These are phyloP conservation scores for Suillus tomentosus DNA, from an alignment of 768 basidiomycete genomes.

Conservation along the genomic window DNA sequence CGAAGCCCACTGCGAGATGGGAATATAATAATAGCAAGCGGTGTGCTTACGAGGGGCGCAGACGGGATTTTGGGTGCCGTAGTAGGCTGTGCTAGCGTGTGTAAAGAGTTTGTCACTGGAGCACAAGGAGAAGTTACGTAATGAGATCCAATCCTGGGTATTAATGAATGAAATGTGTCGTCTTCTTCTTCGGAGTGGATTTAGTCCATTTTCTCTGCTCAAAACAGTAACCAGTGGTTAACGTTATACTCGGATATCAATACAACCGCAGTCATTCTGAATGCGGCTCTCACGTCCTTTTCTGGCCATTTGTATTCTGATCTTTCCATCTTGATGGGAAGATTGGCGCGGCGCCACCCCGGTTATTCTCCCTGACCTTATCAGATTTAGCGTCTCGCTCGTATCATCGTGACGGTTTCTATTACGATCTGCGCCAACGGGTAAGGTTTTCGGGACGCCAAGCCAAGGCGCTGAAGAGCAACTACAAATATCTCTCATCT, in stretches of 20 bases:
- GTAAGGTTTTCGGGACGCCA: slow-evolving; percentile 22
- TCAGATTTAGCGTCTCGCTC: slow-evolving; percentile 18
- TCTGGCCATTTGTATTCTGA: slow-evolving; percentile 18
- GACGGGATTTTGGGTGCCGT: not conserved
- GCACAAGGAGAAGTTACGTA: too few relatives aligned
- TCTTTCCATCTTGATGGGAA: slow-evolving; percentile 24
- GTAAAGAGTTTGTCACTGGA: not conserved
- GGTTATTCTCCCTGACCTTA: slow-evolving; percentile 18
- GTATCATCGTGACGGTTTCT: slow-evolving; percentile 14
- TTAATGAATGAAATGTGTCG: too few relatives aligned
- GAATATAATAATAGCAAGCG: too few relatives aligned
- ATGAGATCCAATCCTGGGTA: too few relatives aligned
- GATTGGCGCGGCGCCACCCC: slow-evolving; percentile 15
- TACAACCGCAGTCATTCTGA: slow-evolving; percentile 7
- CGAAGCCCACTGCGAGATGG: too few relatives aligned
- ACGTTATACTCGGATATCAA: slow-evolving; percentile 1
- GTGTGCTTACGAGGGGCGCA: too few relatives aligned
- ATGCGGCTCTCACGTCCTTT: slow-evolving; percentile 26
- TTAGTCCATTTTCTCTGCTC: slow-evolving; percentile 5
- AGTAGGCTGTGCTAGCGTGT: not conserved
- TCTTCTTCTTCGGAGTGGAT: slow-evolving; percentile 1
- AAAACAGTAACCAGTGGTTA: slow-evolving; percentile 11
- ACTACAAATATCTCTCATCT: slow-evolving; percentile 32
- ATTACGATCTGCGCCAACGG: slow-evolving; percentile 15
- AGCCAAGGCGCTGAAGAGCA: slow-evolving; percentile 13